These are phyloP conservation scores for Geranium brycei DNA, from an alignment of 345 rosid species.

Conservation along the genomic window DNA sequence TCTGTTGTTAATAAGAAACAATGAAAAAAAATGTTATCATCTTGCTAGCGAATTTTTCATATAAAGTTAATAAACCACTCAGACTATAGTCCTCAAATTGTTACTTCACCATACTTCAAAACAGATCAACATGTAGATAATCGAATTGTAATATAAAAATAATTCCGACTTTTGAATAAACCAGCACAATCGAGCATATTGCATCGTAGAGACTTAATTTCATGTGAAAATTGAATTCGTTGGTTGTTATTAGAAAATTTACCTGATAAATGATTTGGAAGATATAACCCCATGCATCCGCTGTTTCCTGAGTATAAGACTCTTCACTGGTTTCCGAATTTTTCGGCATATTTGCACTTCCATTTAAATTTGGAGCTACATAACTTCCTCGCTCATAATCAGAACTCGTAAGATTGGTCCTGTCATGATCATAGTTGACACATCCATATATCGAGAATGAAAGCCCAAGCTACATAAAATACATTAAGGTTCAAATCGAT, in stretches of 20 bases:
- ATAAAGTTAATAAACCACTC: too few species aligned
- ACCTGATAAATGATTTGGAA: conserved; percentile 94
- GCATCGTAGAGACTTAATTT: too few species aligned
- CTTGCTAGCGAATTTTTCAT: not conserved
- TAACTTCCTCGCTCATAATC: conserved; percentile 56
- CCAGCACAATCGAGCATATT: too few species aligned
- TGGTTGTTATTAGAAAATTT: not conserved
- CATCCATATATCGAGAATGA: conserved; percentile 69
- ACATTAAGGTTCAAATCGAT: not conserved
- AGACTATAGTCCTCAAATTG: not conserved
- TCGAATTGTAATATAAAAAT: too few species aligned
- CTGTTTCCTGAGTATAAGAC: conserved; percentile 29
- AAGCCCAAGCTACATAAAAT: conserved; percentile 50
- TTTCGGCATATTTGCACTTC: conserved; percentile 10
- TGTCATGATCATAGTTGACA: conserved; percentile 55
- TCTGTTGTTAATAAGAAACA: conserved; percentile 31
- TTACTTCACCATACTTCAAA: too few species aligned
- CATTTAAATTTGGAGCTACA: conserved; percentile 5
- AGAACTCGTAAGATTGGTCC: conserved; percentile 47
- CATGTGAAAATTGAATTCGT: not conserved
- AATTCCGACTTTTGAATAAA: too few species aligned
- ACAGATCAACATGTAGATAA: too few species aligned
- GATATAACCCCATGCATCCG: conserved; percentile 46
- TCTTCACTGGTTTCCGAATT: conserved; percentile 21
- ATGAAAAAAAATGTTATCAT: not conserved